Base-by-base conservation (phyloP, 83 land plant genomes). In the Picea engelmannii region DNA sequence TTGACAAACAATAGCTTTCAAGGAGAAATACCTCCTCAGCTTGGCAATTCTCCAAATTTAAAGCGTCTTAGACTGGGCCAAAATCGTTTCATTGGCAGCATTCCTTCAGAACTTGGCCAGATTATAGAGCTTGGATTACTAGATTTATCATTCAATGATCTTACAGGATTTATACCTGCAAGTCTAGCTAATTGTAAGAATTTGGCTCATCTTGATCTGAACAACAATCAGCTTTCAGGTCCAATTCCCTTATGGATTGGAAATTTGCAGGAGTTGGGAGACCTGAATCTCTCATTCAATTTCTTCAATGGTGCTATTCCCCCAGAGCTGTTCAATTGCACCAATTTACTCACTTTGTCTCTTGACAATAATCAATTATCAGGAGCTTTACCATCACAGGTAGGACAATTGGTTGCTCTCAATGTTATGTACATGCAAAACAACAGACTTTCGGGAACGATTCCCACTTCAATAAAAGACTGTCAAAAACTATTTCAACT, bases 221-320 rank as follows among this genome's bases (percentile, higher is more conserved):
- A 88, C 70, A 66, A 83, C 40, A 96, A 96, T 80, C 84, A 71
- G 35, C 88, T 96, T 44, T 82, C 83, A 1, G 99, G 99, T 1
- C 24, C 84, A 11, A 58, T 96, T 25, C 99, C 99, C 5, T 5
- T 69, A 2, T 85, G 92, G 86, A 83, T 97, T 40, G 95, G 96
- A 10, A 62, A 69, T 9, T 78, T 93, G 66, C 87, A 89, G 60
- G 60, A 59, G 23, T 84, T 96, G 24, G 93, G 92, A n/a, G 93
- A 90, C 86, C 85, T 96, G n/a, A 91, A 88, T 71, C 93, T 94
- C 63, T 91, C 89, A 5, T 87, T 66, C 64, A 94, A 94, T 79
- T 59, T 18, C 17, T 81, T 94, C 81, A 38, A 68, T 25, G 97
- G 93, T 44, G 78, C 84, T 23, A 79, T 94, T 38, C 95, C 95